Conservation (phyloP, 257 asterid species). For the Misopates orontium region DNA sequence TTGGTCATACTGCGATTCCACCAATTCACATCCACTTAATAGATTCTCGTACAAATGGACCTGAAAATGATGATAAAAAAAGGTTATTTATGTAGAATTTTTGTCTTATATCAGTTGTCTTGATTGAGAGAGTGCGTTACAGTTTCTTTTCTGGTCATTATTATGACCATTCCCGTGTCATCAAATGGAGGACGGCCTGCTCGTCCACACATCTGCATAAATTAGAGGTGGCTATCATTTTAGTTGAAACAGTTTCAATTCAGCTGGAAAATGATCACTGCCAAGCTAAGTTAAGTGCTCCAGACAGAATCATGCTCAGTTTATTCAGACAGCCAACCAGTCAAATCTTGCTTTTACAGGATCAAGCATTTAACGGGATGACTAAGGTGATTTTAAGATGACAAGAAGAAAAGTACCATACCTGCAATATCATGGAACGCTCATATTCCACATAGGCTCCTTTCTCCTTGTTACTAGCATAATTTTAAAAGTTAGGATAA, state of each 20-base stretch:
- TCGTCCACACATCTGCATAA: conserved; percentile 94
- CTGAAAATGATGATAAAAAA: conserved; percentile 42
- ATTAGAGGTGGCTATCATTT: conserved; percentile 30
- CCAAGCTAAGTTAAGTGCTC: conserved; percentile 22
- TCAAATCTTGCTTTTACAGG: not conserved
- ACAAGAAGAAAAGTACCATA: conserved; percentile 30
- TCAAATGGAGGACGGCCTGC: conserved; percentile 99
- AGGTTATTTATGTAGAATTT: conserved; percentile 19
- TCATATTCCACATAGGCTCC: conserved; percentile 93
- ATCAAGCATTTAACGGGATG: not conserved
- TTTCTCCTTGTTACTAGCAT: conserved; percentile 89
- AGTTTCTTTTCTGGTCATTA: conserved; percentile 97
- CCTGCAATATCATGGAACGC: conserved; percentile 92
- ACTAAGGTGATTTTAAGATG: conserved; percentile 9
- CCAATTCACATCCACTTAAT: conserved; percentile 90
- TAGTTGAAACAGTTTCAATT: conserved; percentile 23
- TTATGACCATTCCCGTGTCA: conserved; percentile 90
- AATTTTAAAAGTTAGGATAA: conserved; percentile 26
- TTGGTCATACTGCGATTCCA: conserved; percentile 92
- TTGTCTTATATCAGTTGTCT: conserved; percentile 2
- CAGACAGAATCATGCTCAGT: conserved; percentile 8
- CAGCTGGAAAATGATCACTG: conserved; percentile 5
- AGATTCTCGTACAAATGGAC: conserved; percentile 93
- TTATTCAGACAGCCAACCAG: conserved; percentile 23
- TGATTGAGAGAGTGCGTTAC: conserved; percentile 37